Percentiles rank a stretch among this genome's conserved stretches.
Conservation (phyloP, 768 basidiomycete species). For the Calocybe indica region DNA sequence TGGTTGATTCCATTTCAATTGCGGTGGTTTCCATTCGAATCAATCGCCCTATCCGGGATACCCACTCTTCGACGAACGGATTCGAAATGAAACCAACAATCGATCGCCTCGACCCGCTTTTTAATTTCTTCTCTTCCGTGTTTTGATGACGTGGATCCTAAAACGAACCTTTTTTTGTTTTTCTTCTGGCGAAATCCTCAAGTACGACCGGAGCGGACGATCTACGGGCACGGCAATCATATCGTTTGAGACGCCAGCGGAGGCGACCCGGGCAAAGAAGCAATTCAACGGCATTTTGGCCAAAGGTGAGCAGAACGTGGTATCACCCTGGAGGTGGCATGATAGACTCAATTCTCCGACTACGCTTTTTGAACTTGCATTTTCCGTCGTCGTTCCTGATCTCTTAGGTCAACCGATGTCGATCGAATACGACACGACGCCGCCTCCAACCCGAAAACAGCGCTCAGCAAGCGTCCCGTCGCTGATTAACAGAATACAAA, state of each 20-base stretch:
- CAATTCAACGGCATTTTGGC: conserved; percentile 84
- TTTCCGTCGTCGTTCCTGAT: background rate
- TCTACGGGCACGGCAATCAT: conserved; percentile 80
- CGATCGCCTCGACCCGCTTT: too few relatives aligned
- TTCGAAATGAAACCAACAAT: too few relatives aligned
- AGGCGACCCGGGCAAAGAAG: conserved; percentile 80
- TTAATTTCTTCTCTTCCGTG: conserved; percentile 22
- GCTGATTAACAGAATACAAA: conserved; percentile 70
- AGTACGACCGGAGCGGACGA: conserved; percentile 96
- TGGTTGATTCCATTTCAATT: too few relatives aligned
- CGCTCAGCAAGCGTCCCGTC: conserved; percentile 54
- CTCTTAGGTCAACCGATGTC: conserved; percentile 72
- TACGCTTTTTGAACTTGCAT: conserved; percentile 2
- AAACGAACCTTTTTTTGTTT: conserved; percentile 18
- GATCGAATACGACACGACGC: conserved; percentile 49
- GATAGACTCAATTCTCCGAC: background rate
- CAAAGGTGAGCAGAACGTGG: conserved; percentile 51
- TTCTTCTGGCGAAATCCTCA: conserved; percentile 21
- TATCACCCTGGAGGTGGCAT: conserved; percentile 4
- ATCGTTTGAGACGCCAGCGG: conserved; percentile 69
- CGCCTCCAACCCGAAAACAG: conserved; percentile 38
- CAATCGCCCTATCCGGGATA: too few relatives aligned
- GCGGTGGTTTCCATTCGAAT: too few relatives aligned
- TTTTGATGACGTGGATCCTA: conserved; percentile 10
- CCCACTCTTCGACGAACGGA: too few relatives aligned